Percentiles rank a stretch among this genome's conserved stretches.
Evolutionary conservation across 1,284 basidiomycete genomes (phyloP).

Genomic region (Mycocalia duriaeana): DNA sequence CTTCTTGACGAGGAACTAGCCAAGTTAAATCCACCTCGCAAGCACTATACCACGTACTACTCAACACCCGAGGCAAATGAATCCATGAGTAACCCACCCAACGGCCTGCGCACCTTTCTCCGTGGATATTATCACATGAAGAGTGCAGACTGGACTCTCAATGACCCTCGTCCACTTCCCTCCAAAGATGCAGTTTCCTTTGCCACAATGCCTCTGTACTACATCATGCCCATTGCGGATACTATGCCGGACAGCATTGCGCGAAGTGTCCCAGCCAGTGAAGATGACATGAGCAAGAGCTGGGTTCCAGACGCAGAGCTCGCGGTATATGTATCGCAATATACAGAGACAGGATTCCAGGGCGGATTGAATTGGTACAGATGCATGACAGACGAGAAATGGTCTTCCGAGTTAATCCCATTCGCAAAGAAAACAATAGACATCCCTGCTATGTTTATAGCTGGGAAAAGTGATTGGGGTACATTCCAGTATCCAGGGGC

Average conservation of each 20-base stretch:
- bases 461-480: constrained; percentile 56
- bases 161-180: constrained; percentile 35
- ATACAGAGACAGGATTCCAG: constrained; percentile 52
- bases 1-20: constrained; percentile 29
- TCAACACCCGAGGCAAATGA: constrained; percentile 40
- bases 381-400: constrained; percentile 23
- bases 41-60: constrained; percentile 54
- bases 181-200: constrained; percentile 26
- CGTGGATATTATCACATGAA: constrained; percentile 58
- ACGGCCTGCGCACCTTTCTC: constrained; percentile 46
- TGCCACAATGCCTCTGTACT: constrained; percentile 51
- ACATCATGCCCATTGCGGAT: constrained; percentile 50
- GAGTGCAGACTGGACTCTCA: constrained; percentile 48
- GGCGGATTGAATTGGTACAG: constrained; percentile 58
- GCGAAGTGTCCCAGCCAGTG: constrained; percentile 18
- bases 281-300: constrained; percentile 21
- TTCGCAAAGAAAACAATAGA: constrained; percentile 37
- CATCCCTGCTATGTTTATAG: constrained; percentile 50
- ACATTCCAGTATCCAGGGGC: constrained; percentile 50
- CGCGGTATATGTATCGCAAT: constrained; percentile 45
- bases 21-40: constrained; percentile 43
- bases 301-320: constrained; percentile 52
- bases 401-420: constrained; percentile 28
- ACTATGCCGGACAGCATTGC: constrained; percentile 49
- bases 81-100: constrained; percentile 36